Evolutionary conservation across 2,329 filamentous ascomycete species (phyloP), one percentile per base, ranked within the genome.

Genomic region (Coleophoma eucalyptorum): DNA sequence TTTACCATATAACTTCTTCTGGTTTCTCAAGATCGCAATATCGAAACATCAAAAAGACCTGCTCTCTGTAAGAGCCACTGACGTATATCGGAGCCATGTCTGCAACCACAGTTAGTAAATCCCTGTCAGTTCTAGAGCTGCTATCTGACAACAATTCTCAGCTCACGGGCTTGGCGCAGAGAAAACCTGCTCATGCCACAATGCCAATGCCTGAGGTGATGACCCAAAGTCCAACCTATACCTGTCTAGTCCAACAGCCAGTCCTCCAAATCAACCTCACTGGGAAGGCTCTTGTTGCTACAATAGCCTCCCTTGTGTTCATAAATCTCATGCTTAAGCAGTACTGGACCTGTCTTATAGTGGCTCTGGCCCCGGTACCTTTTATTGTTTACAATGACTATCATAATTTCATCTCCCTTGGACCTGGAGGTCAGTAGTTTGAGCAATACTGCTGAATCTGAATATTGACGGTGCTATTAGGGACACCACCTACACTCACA

Each of bases 361-460:
- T 84, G 46, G 63, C 75, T 18, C 57, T 78, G n/a, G 65, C 76
- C 7, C 79, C 79, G 15, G 62, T 72, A 52, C 63, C 57, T n/a
- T 65, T 56, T 53, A 63, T 73, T 53, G 68, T 89, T 59, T 81
- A 83, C 63, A 81, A 83, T 63, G 88, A 93, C 72, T 94, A 90
- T 69, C 72, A 76, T 48, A 86, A 85, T 65, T 94, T 90, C 69
- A 72, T 93, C 56, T 80, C 80, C 37, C 81, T 95, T 18, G 90
- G 90, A 0, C 89, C 89, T 0, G 90, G 90, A 20, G 90, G 35
- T 38, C 35, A 38, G 35, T 38, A 8, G 35, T 26, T 26, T 8
- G 6, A 26, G 2, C 26, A 5, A 26, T 26, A 8, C 26, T 26
- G 26, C 12, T 38, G 35, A 12, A 38, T 38, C 35, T 18, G 12